Evolutionary conservation across 2,329 filamentous ascomycete genomes (phyloP).

Genomic region (Colletotrichum somersetense): DNA sequence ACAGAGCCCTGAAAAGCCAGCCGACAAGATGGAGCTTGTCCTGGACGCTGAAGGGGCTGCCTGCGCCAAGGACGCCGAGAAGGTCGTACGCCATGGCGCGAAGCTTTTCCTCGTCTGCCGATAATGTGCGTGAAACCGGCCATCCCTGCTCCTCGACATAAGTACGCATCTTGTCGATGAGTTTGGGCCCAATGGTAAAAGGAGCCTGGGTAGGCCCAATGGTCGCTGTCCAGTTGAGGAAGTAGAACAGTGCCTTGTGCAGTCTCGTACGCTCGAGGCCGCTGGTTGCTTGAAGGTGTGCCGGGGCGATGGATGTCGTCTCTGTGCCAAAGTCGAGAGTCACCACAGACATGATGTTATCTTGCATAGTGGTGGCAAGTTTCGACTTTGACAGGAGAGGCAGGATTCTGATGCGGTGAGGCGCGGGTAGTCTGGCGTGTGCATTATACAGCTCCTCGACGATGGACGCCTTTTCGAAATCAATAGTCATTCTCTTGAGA

Average conservation of each 20-base stretch:
- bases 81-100: slow-evolving; percentile 90
- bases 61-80: slow-evolving; percentile 83
- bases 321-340: slow-evolving; percentile 66
- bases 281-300: slow-evolving; percentile 55
- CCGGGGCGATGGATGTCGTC: slow-evolving; percentile 39
- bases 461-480: slow-evolving; percentile 76
- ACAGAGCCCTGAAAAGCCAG: slow-evolving; percentile 88
- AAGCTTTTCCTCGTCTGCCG: slow-evolving; percentile 64
- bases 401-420: slow-evolving; percentile 83
- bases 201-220: slow-evolving; percentile 71
- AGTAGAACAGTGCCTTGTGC: slow-evolving; percentile 84
- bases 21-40: slow-evolving; percentile 68
- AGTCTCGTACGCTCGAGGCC: slow-evolving; percentile 84
- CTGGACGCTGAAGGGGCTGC: slow-evolving; percentile 67
- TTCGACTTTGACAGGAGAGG: slow-evolving; percentile 81
- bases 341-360: slow-evolving; percentile 77
- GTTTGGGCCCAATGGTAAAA: slow-evolving; percentile 75
- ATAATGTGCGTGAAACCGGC: slow-evolving; percentile 74
- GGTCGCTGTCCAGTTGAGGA: slow-evolving; percentile 87
- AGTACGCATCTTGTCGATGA: slow-evolving; percentile 76
- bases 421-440: slow-evolving; percentile 79
- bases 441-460: slow-evolving; percentile 77
- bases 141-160: slow-evolving; percentile 88
- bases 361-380: slow-evolving; percentile 76
- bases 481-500: slow-evolving; percentile 81